phyloP scores from a whole-genome alignment of 2,329 filamentous ascomycete genomes.

The Sporothrix variecibatus region DNA sequence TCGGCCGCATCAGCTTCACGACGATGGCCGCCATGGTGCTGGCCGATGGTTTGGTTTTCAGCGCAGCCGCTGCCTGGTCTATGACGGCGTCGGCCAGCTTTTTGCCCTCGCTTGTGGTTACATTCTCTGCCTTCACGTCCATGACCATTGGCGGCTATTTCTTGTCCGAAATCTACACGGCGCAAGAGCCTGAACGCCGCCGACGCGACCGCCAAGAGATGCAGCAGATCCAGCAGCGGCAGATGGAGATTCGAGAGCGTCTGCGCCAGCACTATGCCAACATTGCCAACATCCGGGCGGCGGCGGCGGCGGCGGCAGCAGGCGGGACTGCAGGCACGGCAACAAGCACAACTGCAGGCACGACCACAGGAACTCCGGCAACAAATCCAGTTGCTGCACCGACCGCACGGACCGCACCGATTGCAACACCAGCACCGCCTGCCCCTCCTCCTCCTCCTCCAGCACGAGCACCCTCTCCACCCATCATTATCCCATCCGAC shows the following conservation, averaged over 20 bases:
- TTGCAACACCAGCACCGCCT: not conserved
- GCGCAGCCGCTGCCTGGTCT: slow-evolving; percentile 57
- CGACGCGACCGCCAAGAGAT: slow-evolving; percentile 43
- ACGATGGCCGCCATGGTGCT: slow-evolving; percentile 64
- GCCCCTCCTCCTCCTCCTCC: not conserved
- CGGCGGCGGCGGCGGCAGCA: not conserved
- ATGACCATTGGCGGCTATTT: slow-evolving; percentile 61
- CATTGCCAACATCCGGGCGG: not conserved
- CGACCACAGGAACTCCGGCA: slow-evolving; percentile 32
- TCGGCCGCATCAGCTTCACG: slow-evolving; percentile 66
- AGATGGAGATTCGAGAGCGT: slow-evolving; percentile 30
- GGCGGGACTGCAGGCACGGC: not conserved
- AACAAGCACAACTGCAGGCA: not conserved
- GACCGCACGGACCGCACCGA: not conserved
- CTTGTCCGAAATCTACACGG: slow-evolving; percentile 60
- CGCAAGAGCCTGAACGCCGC: slow-evolving; percentile 60
- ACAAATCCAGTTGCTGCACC: not conserved
- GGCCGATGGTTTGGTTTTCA: slow-evolving; percentile 62
- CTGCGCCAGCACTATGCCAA: slow-evolving; percentile 35
- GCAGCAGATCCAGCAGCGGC: slow-evolving; percentile 34
- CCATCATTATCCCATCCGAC: slow-evolving; percentile 64
- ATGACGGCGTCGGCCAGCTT: slow-evolving; percentile 59
- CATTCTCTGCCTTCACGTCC: slow-evolving; percentile 56
- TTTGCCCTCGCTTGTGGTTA: slow-evolving; percentile 58
- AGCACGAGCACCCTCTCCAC: slow-evolving; percentile 30